Conservation (phyloP, 352 stramenopile genomes). For the Phytophthora pinifolia region DNA sequence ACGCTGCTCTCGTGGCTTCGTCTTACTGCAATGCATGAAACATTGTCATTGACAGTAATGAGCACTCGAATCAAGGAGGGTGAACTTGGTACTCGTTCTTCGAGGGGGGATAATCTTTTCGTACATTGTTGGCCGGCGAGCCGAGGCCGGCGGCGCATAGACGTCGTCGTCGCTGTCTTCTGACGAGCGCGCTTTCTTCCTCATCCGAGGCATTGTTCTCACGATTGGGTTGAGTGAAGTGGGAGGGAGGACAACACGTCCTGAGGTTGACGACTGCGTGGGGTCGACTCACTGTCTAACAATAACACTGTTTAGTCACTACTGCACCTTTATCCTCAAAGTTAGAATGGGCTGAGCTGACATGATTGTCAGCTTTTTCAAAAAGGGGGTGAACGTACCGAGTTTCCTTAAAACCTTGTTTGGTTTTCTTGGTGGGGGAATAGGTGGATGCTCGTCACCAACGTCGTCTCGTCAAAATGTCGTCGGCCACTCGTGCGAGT, state of each 20-base stretch:
- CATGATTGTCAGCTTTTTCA: background rate
- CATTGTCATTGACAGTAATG: conserved; percentile 1
- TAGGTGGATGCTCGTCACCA: conserved; percentile 4
- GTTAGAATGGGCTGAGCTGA: conserved; percentile 17
- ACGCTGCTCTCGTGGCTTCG: conserved; percentile 30
- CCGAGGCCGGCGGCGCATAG: conserved; percentile 28
- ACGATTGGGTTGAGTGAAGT: conserved; percentile 6
- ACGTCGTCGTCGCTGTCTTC: conserved; percentile 25
- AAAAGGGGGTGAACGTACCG: conserved; percentile 4
- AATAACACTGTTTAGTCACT: conserved; percentile 29
- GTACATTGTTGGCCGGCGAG: conserved; percentile 37
- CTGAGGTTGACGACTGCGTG: conserved; percentile 1
- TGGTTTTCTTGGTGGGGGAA: background rate
- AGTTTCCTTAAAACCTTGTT: background rate
- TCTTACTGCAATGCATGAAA: conserved; percentile 19
- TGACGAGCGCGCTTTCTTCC: conserved; percentile 31
- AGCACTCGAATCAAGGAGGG: background rate
- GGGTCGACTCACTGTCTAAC: conserved; percentile 14
- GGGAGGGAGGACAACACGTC: background rate
- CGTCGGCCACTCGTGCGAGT: conserved; percentile 20
- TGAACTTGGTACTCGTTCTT: too few species aligned
- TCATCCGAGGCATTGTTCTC: conserved; percentile 26
- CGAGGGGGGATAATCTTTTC: conserved; percentile 1
- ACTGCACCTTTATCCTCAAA: conserved; percentile 5
- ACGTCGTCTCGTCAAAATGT: conserved; percentile 13